Base-by-base conservation (phyloP, 148 eudicot genomes). In the Heliosperma pusillum region DNA sequence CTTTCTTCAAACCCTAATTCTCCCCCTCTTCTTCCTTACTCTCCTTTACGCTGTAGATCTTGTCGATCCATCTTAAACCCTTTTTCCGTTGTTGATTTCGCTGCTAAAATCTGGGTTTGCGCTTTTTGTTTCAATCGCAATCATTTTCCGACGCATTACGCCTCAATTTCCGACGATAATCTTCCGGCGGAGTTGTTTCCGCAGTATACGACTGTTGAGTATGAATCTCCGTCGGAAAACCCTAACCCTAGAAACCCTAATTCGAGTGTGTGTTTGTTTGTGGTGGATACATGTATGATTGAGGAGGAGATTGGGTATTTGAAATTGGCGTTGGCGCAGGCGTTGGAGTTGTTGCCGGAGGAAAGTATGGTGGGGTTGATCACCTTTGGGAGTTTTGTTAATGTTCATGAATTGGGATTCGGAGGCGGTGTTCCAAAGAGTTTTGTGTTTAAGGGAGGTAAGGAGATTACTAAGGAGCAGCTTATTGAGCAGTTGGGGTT, bases 1-100 rank as follows among this genome's bases (percentile, higher is more conserved):
- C 72, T 90, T 3, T 11, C 19, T 21, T 22, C 73, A 52, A 47
- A 50, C 57, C 87, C 87, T 1, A 16, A 80, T 73, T 70, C 73
- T 15, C 70, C 78, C 21, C 89, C 93, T 0, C 24, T 86, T 44
- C 91, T 95, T 47, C 97, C 96, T 10, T 95, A 92, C 86, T 22
- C 96, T 0, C 98, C 98, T 0, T 86, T 95, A 16, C 98, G 96
- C 4, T 95, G 98, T 72, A 86, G 96, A 22, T 86, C 79, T 44
- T 94, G 98, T 80, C 89, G 97, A 50, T 84, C 97, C 0, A 88
- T 92, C 17, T 82, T 94, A 74, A 94, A 92, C 79, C 98, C 98
- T 3, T 94, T 94, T 75, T 78, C 96, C 75, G 82, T 89, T 68
- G 90, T 94, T 65, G 98, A 94, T 72, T 92, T 80, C 84, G 74